Percentiles rank a stretch among this genome's conserved stretches.
Conservation (phyloP, 768 basidiomycete genomes). For the Brasilioporus rufonigricans region DNA sequence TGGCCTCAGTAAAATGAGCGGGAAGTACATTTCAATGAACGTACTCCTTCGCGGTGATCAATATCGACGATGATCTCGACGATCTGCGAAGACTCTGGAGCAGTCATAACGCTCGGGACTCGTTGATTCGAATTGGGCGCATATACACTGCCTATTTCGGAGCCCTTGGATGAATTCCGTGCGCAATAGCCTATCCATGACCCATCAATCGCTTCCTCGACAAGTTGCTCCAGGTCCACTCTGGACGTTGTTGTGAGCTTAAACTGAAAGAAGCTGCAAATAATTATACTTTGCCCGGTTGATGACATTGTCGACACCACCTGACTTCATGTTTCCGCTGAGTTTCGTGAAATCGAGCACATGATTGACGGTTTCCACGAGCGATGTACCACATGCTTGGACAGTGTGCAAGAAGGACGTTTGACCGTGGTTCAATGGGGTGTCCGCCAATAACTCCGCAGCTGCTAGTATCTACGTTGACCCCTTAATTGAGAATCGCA, state of each 20-base stretch:
- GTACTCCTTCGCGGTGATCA: slow-evolving; percentile 64
- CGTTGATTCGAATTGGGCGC: slow-evolving; percentile 61
- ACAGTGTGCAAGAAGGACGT: slow-evolving; percentile 88
- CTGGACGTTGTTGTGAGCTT: slow-evolving; percentile 24
- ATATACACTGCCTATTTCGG: slow-evolving; percentile 91
- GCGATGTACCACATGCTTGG: slow-evolving; percentile 91
- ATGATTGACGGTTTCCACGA: slow-evolving; percentile 96
- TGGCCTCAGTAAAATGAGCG: slow-evolving; percentile 3
- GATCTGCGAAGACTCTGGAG: slow-evolving; percentile 36
- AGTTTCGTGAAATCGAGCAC: slow-evolving; percentile 96
- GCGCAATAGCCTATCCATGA: slow-evolving; percentile 94
- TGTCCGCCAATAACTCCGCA: slow-evolving; percentile 87
- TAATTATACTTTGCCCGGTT: slow-evolving; percentile 57
- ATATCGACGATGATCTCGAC: slow-evolving; percentile 92
- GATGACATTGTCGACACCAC: slow-evolving; percentile 76
- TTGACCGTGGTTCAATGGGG: slow-evolving; percentile 77
- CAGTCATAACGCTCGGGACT: slow-evolving; percentile 39
- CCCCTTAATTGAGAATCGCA: background rate
- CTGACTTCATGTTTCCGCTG: slow-evolving; percentile 79
- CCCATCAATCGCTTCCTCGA: slow-evolving; percentile 89
- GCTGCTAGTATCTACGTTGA: slow-evolving; percentile 74
- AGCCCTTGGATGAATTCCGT: slow-evolving; percentile 64
- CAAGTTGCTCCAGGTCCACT: slow-evolving; percentile 76
- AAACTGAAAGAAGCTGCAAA: background rate
- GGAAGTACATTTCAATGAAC: slow-evolving; percentile 17